Evolutionary conservation across 495 filamentous ascomycete genomes (phyloP).

Genomic region (Penicillium pulvis): DNA sequence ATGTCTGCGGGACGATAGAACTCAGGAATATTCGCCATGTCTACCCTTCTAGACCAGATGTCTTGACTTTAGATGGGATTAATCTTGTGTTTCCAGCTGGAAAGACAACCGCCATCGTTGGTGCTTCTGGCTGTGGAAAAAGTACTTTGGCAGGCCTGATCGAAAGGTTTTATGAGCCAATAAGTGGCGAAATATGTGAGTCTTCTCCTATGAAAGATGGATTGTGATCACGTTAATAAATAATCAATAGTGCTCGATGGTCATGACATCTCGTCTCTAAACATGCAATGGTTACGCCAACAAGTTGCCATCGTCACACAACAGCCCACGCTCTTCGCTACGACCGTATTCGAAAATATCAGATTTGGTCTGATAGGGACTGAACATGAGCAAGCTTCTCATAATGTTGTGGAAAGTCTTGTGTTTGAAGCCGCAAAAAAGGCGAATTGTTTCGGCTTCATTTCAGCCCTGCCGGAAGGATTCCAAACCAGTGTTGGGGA

Average conservation of each 20-base stretch:
- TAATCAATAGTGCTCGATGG: too few species aligned
- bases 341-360: neutral
- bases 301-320: neutral
- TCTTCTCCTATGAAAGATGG: too few species aligned
- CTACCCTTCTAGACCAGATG: neutral
- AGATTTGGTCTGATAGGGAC: neutral
- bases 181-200: too few species aligned
- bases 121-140: conserved; percentile 62
- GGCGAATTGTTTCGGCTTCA: neutral
- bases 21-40: neutral
- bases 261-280: neutral
- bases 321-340: neutral
- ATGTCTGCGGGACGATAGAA: neutral
- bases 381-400: neutral
- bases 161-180: conserved; percentile 58
- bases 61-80: neutral
- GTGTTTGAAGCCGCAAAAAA: neutral
- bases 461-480: neutral
- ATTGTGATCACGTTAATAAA: too few species aligned
- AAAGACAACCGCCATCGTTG: conserved; percentile 60
- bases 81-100: conserved; percentile 14
- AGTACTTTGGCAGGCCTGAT: conserved; percentile 67
- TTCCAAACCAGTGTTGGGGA: neutral
- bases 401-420: neutral
- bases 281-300: neutral